These are phyloP conservation scores for Microcos paniculata DNA, from an alignment of 345 rosid species.

Conservation along the genomic window DNA sequence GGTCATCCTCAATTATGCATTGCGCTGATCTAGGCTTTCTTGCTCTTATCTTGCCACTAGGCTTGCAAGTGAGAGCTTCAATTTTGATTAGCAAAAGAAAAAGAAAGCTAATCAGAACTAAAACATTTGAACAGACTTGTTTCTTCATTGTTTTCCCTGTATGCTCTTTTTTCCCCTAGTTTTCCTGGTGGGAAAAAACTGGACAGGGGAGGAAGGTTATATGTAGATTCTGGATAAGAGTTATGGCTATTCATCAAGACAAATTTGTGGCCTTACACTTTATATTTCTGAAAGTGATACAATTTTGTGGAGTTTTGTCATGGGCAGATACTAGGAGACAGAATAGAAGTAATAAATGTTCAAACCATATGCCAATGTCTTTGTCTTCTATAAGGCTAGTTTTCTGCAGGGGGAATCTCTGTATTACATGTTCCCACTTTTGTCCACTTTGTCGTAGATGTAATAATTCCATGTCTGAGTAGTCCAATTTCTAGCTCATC, in stretches of 20 bases:
- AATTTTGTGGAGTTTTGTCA: too few relatives aligned
- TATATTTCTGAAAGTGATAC: too few relatives aligned
- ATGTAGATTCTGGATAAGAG: not conserved
- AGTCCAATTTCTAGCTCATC: too few relatives aligned
- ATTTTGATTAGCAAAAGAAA: not conserved
- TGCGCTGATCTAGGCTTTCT: slow-evolving; percentile 26
- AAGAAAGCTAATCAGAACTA: not conserved
- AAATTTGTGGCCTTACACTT: too few relatives aligned
- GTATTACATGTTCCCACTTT: too few relatives aligned
- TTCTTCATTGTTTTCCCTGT: not conserved
- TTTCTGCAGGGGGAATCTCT: too few relatives aligned
- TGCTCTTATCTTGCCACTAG: slow-evolving; percentile 31
- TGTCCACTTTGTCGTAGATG: too few relatives aligned
- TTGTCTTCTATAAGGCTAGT: too few relatives aligned
- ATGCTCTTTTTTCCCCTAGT: not conserved
- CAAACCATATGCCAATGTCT: too few relatives aligned
- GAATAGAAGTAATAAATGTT: too few relatives aligned
- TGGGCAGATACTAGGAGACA: too few relatives aligned
- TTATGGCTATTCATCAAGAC: not conserved
- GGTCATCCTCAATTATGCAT: slow-evolving; percentile 28
- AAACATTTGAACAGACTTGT: not conserved
- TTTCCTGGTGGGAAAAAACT: not conserved
- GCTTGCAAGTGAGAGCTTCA: slow-evolving; percentile 21
- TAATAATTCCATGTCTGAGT: too few relatives aligned
- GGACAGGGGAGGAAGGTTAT: not conserved